phyloP scores from a whole-genome alignment of 2,329 filamentous ascomycete genomes.

The Aspergillus transmontanensis region DNA sequence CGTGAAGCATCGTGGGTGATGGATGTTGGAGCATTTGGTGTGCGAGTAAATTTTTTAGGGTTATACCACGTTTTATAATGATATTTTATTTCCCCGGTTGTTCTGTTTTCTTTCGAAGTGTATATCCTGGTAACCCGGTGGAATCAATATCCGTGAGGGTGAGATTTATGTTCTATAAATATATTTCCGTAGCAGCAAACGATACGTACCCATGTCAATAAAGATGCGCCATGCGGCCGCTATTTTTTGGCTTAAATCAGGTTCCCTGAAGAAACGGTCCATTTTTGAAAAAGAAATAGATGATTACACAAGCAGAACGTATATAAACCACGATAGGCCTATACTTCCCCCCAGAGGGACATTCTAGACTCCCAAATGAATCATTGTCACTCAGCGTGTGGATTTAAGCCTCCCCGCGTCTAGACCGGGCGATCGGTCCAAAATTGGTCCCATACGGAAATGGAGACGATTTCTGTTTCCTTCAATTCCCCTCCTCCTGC shows the following conservation, averaged over 20 bases:
- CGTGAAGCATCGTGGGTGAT: not conserved
- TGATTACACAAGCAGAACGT: not conserved
- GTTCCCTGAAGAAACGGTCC: not conserved
- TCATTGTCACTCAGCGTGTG: not conserved
- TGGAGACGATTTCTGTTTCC: conserved; percentile 10
- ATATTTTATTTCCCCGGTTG: not conserved
- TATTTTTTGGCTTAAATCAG: not conserved
- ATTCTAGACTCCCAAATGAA: not conserved
- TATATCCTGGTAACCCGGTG: not conserved
- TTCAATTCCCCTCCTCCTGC: conserved; percentile 1
- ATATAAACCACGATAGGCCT: not conserved
- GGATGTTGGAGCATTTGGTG: not conserved
- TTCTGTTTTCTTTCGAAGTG: not conserved
- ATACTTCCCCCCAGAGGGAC: not conserved
- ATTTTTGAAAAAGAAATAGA: conserved; percentile 3
- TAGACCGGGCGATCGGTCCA: conserved; percentile 36
- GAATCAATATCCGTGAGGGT: not conserved
- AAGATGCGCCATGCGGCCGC: not conserved
- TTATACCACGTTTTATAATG: not conserved
- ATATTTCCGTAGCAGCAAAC: conserved; percentile 1
- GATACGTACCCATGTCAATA: not conserved
- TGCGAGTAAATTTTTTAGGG: not conserved
- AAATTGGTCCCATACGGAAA: conserved; percentile 23
- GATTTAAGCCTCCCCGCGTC: conserved; percentile 31
- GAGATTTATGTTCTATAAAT: conserved; percentile 1